Evolutionary conservation across 2,329 filamentous ascomycete genomes (phyloP), one percentile per base, ranked within the genome.

Genomic region (Didymellaceae sp.): DNA sequence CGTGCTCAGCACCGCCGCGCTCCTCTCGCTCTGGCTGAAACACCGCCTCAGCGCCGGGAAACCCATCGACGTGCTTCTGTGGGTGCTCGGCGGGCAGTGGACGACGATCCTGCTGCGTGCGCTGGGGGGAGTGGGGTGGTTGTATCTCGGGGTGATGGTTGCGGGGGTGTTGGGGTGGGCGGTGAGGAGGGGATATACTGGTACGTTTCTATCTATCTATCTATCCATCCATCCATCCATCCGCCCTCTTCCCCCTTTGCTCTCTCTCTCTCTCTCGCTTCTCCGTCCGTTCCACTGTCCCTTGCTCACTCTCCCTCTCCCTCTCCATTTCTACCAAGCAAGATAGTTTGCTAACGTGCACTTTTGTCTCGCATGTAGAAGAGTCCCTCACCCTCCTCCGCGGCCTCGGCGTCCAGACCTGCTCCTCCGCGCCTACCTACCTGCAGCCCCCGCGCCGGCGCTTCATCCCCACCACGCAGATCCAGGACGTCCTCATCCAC

Each of bases 401-500:
- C 17, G 91, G 92, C 0, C 80, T 99, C 11, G 94, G 94, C 6
- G 87, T 99, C 43, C 94, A 99, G 77, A 97, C 91, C 2, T 87
- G 84, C 6, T 88, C 86, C 1, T 86, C 85, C 21, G 86, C 86
- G 7, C 74, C 81, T 1, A 88, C 86, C 7, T 91, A 90, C 65
- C 78, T 92, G 6, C 80, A 80, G 28, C 78, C 79, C 7, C 75
- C 82, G 2, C 79, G 81, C 1, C 88, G 85, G n/a, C 78, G 86
- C 40, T 90, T 90, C 72, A 97, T 99, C 52, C 93, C 94, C 0
- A 96, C 93, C 0, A 89, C 88, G 34, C 87, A 90, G 74, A 95
- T 99, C 50, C 90, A 90, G 68, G 94, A 99, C 71, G 87, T 99
- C 48, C 85, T 97, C 45, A 89, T 99, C 41, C 91, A 97, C 71